These are phyloP conservation scores for Lolium multiflorum DNA, from an alignment of 176 grass and related monocot genomes.

Conservation along the genomic window DNA sequence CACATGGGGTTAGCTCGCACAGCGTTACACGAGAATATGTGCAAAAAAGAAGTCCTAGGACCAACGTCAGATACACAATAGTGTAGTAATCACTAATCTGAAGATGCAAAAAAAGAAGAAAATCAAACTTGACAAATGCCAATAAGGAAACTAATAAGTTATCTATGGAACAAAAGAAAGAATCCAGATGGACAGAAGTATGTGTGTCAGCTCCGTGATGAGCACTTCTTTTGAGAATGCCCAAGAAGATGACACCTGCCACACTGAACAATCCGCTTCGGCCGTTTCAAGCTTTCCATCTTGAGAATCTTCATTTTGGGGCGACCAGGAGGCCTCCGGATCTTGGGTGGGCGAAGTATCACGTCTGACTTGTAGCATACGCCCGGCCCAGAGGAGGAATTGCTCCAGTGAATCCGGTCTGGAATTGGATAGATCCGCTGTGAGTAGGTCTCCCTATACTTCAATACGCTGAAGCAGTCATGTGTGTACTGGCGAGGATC, in stretches of 20 bases:
- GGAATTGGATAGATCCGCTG: slow-evolving; percentile 76
- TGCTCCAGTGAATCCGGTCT: slow-evolving; percentile 74
- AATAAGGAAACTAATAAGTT: slow-evolving; percentile 18
- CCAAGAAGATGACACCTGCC: slow-evolving; percentile 91
- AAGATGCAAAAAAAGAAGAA: not conserved
- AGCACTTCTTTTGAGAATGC: slow-evolving; percentile 98
- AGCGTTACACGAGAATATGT: not conserved
- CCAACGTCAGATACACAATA: not conserved
- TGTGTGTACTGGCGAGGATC: slow-evolving; percentile 79
- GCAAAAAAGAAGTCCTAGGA: slow-evolving; percentile 8
- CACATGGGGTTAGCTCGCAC: not conserved
- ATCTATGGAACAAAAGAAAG: slow-evolving; percentile 1
- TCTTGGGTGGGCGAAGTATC: slow-evolving; percentile 76
- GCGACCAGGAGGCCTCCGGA: slow-evolving; percentile 82
- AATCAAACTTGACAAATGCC: slow-evolving; percentile 19
- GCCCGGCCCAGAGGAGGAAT: slow-evolving; percentile 40
- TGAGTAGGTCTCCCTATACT: slow-evolving; percentile 81
- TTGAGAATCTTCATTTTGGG: slow-evolving; percentile 99
- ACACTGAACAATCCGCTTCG: slow-evolving; percentile 89
- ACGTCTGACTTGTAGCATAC: slow-evolving; percentile 58
- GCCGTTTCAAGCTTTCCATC: slow-evolving; percentile 90
- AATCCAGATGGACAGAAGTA: not conserved
- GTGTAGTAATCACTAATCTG: not conserved
- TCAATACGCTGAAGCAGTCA: slow-evolving; percentile 83
- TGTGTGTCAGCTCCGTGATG: slow-evolving; percentile 54